A percentile compares a stretch with the other conserved stretches of the same genome.
These are phyloP conservation scores for Dictyostelium purpureum DNA, from an alignment of 78 protist genomes.

Conservation along the genomic window DNA sequence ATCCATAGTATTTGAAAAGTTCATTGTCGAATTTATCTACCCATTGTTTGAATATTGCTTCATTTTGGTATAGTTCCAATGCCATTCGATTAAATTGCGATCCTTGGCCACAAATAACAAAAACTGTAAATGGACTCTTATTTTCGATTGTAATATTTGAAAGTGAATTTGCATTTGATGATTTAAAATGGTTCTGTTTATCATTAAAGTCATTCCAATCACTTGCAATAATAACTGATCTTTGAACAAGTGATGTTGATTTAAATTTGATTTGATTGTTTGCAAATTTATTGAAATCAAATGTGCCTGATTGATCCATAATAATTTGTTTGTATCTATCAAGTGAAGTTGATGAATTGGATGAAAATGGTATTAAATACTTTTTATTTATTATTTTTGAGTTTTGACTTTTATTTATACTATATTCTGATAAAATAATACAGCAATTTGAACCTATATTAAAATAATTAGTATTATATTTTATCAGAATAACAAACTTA, in stretches of 20 bases:
- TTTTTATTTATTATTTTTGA: neutral
- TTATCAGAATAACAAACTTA: no score
- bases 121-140: neutral
- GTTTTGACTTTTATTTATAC: neutral
- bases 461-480: no score
- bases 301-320: neutral
- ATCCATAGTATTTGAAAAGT: neutral
- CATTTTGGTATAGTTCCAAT: neutral
- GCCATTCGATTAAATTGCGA: neutral
- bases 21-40: neutral
- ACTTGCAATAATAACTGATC: neutral
- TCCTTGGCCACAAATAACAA: constrained; percentile 18
- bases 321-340: neutral
- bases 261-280: neutral
- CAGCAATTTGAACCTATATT: constrained; percentile 61
- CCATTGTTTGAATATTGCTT: neutral
- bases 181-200: neutral
- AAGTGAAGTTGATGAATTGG: constrained; percentile 23
- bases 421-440: constrained; percentile 14
- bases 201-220: constrained; percentile 24
- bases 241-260: neutral
- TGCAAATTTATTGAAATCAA: neutral
- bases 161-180: neutral
- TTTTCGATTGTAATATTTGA: neutral
- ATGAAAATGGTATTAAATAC: constrained; percentile 33